Conservation (phyloP, 257 asterid species). For the Eucommia ulmoides region DNA sequence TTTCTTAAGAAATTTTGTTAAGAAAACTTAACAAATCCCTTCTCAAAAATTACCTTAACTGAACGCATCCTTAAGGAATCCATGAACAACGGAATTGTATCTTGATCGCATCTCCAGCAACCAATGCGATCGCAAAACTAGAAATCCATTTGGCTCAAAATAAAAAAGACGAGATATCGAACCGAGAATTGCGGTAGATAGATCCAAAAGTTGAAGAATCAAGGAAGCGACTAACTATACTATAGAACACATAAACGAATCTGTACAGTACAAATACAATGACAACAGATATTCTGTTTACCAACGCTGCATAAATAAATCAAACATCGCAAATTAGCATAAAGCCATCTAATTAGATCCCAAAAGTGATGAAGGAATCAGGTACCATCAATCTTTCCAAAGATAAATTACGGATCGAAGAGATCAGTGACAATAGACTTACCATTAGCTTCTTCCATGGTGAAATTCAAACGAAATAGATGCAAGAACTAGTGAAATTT, state of each 20-base stretch:
- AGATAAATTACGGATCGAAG: background rate
- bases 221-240: background rate
- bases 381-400: background rate
- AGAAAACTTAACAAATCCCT: no score
- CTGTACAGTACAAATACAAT: no score
- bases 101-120: background rate
- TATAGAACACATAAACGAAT: background rate
- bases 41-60: background rate
- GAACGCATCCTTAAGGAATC: background rate
- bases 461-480: background rate
- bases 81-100: background rate
- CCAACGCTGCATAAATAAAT: background rate
- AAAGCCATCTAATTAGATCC: background rate
- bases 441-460: slow-evolving; percentile 32
- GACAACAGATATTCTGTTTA: background rate
- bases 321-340: background rate
- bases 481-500: no score
- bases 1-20: no score
- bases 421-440: background rate
- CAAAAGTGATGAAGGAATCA: background rate
- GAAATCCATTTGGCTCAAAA: no score
- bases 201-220: background rate
- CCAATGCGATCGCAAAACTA: no score
- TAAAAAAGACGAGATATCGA: background rate
- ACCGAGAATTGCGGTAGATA: background rate